Conservation (phyloP, 176 grass and related monocot species). For the Metroxylon sagu region DNA sequence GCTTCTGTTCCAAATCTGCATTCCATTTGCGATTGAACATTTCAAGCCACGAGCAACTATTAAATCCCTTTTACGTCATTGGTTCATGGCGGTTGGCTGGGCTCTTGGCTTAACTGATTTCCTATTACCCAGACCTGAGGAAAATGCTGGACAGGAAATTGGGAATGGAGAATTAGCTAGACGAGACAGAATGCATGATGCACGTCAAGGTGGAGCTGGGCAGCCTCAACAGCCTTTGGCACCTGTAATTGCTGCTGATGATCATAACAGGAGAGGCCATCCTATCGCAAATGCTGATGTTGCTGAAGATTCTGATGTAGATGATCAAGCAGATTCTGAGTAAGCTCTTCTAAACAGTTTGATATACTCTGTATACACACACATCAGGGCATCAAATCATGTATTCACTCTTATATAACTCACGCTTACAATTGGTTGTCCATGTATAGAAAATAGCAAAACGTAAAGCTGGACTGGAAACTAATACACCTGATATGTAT, state of each 20-base stretch:
- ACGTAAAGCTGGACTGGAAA: no score
- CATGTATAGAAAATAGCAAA: no score
- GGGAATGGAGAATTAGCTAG: slow-evolving; percentile 65
- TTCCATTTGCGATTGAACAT: slow-evolving; percentile 97
- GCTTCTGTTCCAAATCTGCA: slow-evolving; percentile 92
- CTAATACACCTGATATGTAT: no score
- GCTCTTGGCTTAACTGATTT: slow-evolving; percentile 76
- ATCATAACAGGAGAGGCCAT: slow-evolving; percentile 46
- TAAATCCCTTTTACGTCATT: slow-evolving; percentile 76
- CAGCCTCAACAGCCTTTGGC: slow-evolving; percentile 49
- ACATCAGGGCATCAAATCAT: no score
- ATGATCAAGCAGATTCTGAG: slow-evolving; percentile 89
- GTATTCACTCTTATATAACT: no score
- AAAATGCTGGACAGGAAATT: slow-evolving; percentile 68
- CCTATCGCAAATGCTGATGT: slow-evolving; percentile 40
- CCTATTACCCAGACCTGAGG: slow-evolving; percentile 70
- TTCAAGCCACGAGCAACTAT: slow-evolving; percentile 87
- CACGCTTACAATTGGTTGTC: no score
- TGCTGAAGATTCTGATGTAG: slow-evolving; percentile 66
- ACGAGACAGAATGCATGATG: slow-evolving; percentile 52
- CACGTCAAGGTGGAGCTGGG: slow-evolving; percentile 35
- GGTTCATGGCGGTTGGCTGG: slow-evolving; percentile 91
- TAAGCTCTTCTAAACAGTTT: slow-evolving; percentile 27
- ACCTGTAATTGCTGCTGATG: slow-evolving; percentile 37
- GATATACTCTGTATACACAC: no score